These are phyloP conservation scores for Fusarium ramigenum DNA, from an alignment of 2,329 filamentous ascomycete species.

Conservation along the genomic window DNA sequence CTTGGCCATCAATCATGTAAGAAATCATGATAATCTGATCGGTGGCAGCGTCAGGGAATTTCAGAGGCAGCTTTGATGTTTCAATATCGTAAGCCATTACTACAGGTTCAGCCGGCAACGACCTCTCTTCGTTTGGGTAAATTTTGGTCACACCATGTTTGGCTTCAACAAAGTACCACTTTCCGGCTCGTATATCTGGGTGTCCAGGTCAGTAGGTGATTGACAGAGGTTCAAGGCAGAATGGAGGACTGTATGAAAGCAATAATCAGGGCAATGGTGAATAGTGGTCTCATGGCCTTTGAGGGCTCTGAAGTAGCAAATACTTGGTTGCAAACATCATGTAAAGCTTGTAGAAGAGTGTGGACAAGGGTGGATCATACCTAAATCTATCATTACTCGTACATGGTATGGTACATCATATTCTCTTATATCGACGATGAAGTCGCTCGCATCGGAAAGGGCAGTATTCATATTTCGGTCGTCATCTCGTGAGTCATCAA, in stretches of 20 bases:
- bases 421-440: constrained; percentile 97
- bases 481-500: constrained; percentile 86
- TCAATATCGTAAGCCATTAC: constrained; percentile 99
- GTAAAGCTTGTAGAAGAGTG: background rate
- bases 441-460: constrained; percentile 92
- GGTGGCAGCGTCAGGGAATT: constrained; percentile 93
- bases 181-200: constrained; percentile 90
- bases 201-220: constrained; percentile 14
- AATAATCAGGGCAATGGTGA: constrained; percentile 86
- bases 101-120: constrained; percentile 93
- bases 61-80: constrained; percentile 92
- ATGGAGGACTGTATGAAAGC: background rate
- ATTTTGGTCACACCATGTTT: constrained; percentile 91
- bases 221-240: background rate
- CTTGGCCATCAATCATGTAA: constrained; percentile 99
- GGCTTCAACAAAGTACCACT: constrained; percentile 95
- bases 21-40: constrained; percentile 99
- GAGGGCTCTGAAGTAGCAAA: constrained; percentile 99
- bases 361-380: constrained; percentile 53
- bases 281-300: constrained; percentile 92
- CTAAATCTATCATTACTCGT: constrained; percentile 94
- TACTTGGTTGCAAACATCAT: constrained; percentile 98
- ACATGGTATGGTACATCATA: constrained; percentile 99
- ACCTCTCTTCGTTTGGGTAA: constrained; percentile 83
- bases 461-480: constrained; percentile 79